Evolutionary conservation across 306 rosid genomes (phyloP), one percentile per base, ranked within the genome.

Genomic region (Trichosanthes cucumerina): DNA sequence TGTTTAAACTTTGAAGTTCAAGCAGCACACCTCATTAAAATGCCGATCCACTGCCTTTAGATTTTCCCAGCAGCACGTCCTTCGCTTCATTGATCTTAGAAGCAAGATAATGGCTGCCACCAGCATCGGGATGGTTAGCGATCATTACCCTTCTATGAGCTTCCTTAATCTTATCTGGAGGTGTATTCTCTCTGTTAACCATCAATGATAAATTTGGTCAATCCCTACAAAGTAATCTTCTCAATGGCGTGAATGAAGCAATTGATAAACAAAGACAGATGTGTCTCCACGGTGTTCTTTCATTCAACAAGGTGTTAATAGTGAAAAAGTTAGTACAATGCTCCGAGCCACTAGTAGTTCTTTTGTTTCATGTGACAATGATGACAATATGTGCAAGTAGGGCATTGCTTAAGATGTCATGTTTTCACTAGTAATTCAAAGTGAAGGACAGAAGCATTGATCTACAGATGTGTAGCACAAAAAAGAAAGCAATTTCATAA

Each of bases 81-180:
- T 91, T 91, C 6, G 92, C 93, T 85, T 89, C 91, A 21, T 91
- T 91, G 76, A 89, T 88, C 87, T 89, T 91, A 46, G 93, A 89
- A 49, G 96, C 93, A 60, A 91, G 96, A 80, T 91, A 91, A 88
- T 88, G 91, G 62, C 92, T 88, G 52, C 96, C 93, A 62, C 91
- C 92, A 2, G 93, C 97, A 81, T 89, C 93, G 7, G 92, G 93
- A 88, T 91, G 93, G 80, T 91, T 91, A n/a, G 96, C 93, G 49
- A 91, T 85, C 93, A 89, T 91, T 26, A 91, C 91, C 79, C 57
- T 89, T 77, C 89, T 88, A 81, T 91, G 96, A 38, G 93, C 96
- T 84, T 89, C 96, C 84, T 88, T 91, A 46, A 89, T 86, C 85
- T 91, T 91, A 79, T 89, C 90, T 1, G 87, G 78, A 19, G 92